Conservation (phyloP, 169 alveolate species). For the Plasmodium knowlesi region DNA sequence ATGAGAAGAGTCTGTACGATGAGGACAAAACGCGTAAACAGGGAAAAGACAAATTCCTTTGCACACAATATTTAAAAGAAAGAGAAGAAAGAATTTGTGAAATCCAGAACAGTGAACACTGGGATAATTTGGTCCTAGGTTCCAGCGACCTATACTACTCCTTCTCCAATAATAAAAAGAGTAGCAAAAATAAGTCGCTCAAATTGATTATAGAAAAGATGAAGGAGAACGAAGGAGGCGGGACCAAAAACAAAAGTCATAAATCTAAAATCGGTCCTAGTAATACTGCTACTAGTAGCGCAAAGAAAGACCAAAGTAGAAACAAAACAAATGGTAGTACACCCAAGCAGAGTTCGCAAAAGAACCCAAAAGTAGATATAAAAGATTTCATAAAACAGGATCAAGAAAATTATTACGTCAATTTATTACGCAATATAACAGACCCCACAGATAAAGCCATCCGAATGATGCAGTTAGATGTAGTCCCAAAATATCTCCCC, state of each 20-base stretch:
- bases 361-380: neutral
- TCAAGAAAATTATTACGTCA: slow-evolving; percentile 47
- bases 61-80: slow-evolving; percentile 34
- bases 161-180: slow-evolving; percentile 26
- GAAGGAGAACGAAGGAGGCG: slow-evolving; percentile 3
- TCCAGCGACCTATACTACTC: slow-evolving; percentile 60
- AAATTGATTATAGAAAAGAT: slow-evolving; percentile 34
- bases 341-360: neutral
- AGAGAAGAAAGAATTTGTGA: slow-evolving; percentile 45
- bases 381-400: slow-evolving; percentile 32
- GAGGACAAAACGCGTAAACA: neutral
- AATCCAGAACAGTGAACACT: slow-evolving; percentile 33
- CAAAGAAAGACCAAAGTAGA: neutral
- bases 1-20: slow-evolving; percentile 22
- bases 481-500: slow-evolving; percentile 57
- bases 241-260: neutral
- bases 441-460: slow-evolving; percentile 71
- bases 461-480: slow-evolving; percentile 72
- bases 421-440: slow-evolving; percentile 11
- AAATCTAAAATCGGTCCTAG: neutral
- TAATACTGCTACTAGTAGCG: neutral
- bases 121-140: slow-evolving; percentile 51
- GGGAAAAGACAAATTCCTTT: slow-evolving; percentile 52
- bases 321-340: neutral
- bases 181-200: slow-evolving; percentile 30